Evolutionary conservation across 2,329 filamentous ascomycete species (phyloP).

Genomic region (Ophiostoma fasciatum): DNA sequence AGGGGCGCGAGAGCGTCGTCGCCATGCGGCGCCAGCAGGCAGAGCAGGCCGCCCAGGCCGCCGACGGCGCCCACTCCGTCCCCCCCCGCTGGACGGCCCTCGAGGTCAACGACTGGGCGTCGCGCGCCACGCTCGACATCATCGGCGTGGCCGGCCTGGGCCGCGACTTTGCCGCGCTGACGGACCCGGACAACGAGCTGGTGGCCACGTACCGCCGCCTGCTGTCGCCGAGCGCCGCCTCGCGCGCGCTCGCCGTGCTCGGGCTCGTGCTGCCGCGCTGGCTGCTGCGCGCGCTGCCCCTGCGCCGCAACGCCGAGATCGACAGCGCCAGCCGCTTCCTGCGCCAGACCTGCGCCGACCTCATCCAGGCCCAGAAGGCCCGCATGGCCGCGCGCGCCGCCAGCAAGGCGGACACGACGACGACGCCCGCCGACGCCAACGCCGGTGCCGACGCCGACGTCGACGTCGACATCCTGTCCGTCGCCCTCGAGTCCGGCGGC

Average conservation of each 20-base stretch:
- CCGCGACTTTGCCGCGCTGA: slow-evolving; percentile 52
- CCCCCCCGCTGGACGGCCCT: slow-evolving; percentile 24
- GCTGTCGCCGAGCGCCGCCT: slow-evolving; percentile 36
- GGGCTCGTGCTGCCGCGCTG: slow-evolving; percentile 46
- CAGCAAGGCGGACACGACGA: slow-evolving; percentile 20
- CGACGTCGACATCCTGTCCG: slow-evolving; percentile 63
- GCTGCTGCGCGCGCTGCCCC: slow-evolving; percentile 48
- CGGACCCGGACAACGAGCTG: slow-evolving; percentile 44
- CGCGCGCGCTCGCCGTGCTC: slow-evolving; percentile 41
- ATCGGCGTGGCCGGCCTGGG: slow-evolving; percentile 60
- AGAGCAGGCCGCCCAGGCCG: neutral
- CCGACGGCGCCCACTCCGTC: slow-evolving; percentile 4
- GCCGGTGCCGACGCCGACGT: slow-evolving; percentile 10
- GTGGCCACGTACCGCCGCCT: slow-evolving; percentile 40
- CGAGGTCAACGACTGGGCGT: slow-evolving; percentile 48
- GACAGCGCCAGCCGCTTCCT: slow-evolving; percentile 40
- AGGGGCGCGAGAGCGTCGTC: slow-evolving; percentile 51
- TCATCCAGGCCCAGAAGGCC: slow-evolving; percentile 59
- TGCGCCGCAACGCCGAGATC: slow-evolving; percentile 56
- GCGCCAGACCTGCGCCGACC: slow-evolving; percentile 47
- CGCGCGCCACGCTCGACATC: slow-evolving; percentile 57
- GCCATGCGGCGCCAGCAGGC: slow-evolving; percentile 34
- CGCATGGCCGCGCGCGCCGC: too few species aligned
- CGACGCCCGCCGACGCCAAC: neutral
- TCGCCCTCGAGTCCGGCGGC: slow-evolving; percentile 59